Conservation (phyloP, 306 rosid genomes). For the Acacia melanoxylon region DNA sequence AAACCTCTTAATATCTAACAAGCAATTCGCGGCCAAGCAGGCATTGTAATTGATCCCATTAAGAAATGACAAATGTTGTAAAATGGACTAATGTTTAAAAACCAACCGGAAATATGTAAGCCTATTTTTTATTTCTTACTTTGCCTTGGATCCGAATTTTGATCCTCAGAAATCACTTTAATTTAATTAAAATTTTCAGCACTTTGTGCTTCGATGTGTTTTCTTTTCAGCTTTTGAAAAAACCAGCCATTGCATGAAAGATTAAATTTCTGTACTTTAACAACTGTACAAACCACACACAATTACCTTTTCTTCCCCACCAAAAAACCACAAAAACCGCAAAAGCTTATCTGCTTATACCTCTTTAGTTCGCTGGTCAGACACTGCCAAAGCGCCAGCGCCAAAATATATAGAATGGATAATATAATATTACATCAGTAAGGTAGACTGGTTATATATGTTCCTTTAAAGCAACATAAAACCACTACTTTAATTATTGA, state of each 20-base stretch:
- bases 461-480: slow-evolving; percentile 15
- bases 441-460: background rate
- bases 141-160: slow-evolving; percentile 44
- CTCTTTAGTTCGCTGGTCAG: slow-evolving; percentile 2
- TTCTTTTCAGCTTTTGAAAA: background rate
- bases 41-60: slow-evolving; percentile 6
- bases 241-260: background rate
- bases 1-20: too few species aligned
- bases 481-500: background rate
- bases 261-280: background rate
- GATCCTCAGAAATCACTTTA: slow-evolving; percentile 27
- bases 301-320: slow-evolving; percentile 1
- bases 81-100: slow-evolving; percentile 24
- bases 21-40: slow-evolving; percentile 34
- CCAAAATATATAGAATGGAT: background rate
- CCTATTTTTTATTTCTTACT: slow-evolving; percentile 10
- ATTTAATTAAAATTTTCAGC: slow-evolving; percentile 13
- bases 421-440: background rate
- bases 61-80: background rate
- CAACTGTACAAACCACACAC: background rate
- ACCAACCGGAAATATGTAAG: too few species aligned
- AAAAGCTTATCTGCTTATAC: slow-evolving; percentile 27
- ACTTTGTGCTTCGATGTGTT: background rate
- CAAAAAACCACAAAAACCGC: slow-evolving; percentile 12
- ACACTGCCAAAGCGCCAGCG: slow-evolving; percentile 4